Base-by-base conservation (phyloP, 306 rosid species). In the Corylus heterophylla region DNA sequence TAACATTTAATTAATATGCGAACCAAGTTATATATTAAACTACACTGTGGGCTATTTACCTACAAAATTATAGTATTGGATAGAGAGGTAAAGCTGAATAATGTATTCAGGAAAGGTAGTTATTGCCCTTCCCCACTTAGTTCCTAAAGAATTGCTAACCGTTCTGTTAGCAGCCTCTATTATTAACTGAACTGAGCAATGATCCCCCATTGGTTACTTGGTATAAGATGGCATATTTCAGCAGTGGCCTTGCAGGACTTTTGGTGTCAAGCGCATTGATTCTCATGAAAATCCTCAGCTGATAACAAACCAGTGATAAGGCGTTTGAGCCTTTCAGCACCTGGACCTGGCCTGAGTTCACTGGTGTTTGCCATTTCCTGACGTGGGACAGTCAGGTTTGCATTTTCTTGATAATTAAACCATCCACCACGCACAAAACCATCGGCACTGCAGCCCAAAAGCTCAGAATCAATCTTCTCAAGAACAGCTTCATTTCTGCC, bases 361-460 rank as follows among this genome's bases (percentile, higher is more conserved):
- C 90, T 90, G 73, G 74, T 76, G 69, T 92, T 92, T 74, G 49
- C 76, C 29, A 82, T 61, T 29, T 68, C 71, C 58, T 67, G 74
- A 81, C 61, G 68, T 9, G 76, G 79, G 22, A 75, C 2, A 42
- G 84, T 81, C 59, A 39, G 67, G 84, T 78, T 84, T 62, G 73
- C 42, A 59, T 79, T 78, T 62, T 66, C 82, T 64, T 78, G 76
- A 20, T 35, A 52, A 58, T 71, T 64, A 17, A 87, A 78, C 97
- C 97, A 92, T 74, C 82, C 84, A 18, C 97, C 91, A 2, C 88
- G 92, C 18, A 76, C 88, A 76, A 73, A 92, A 18, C 97, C 93
- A 73, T 89, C 85, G 2, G 87, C 78, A 44, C 82, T 83, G 85
- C 79, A 62, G 73, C 89, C 87, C 78, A 90, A 72, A 74, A 92